A percentile compares a stretch with the other conserved stretches of the same genome.
Evolutionary conservation across 2,329 filamentous ascomycete genomes (phyloP).

Genomic region (Meredithiella fracta): DNA sequence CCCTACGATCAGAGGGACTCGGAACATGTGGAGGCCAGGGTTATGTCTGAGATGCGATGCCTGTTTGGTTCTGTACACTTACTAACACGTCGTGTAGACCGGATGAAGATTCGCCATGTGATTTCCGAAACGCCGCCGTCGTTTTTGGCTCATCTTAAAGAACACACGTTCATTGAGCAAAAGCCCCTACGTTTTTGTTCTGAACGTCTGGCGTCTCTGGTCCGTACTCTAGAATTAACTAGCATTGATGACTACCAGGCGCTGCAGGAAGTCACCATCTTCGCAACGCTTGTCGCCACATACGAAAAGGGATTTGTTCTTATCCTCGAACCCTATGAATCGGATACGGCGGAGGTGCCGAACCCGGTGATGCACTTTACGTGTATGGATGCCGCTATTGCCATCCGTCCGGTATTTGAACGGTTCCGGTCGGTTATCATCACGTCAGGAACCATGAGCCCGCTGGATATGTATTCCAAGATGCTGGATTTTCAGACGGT

Average conservation of each 20-base stretch:
- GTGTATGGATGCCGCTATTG: slow-evolving; percentile 90
- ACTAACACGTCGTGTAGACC: slow-evolving; percentile 38
- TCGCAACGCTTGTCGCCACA: slow-evolving; percentile 86
- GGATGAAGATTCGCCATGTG: slow-evolving; percentile 95
- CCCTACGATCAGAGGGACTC: background rate
- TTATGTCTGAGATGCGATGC: background rate
- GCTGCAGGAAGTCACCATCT: slow-evolving; percentile 91
- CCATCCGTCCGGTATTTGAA: slow-evolving; percentile 94
- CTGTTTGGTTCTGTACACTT: background rate
- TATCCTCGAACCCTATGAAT: slow-evolving; percentile 94
- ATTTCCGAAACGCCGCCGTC: slow-evolving; percentile 94
- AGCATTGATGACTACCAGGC: slow-evolving; percentile 98
- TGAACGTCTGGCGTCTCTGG: slow-evolving; percentile 82
- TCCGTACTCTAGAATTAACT: slow-evolving; percentile 84
- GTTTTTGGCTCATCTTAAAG: slow-evolving; percentile 81
- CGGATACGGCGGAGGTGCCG: slow-evolving; percentile 83
- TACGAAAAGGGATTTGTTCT: slow-evolving; percentile 94
- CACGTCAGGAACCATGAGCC: slow-evolving; percentile 91
- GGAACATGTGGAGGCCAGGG: background rate
- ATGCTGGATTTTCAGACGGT: slow-evolving; percentile 91
- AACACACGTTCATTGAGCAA: slow-evolving; percentile 93
- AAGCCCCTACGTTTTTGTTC: slow-evolving; percentile 91
- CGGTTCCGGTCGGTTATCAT: slow-evolving; percentile 97
- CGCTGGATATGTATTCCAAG: slow-evolving; percentile 96
- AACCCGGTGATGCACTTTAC: slow-evolving; percentile 97